These are phyloP conservation scores for Parasarocladium wereldwijsianum DNA, from an alignment of 2,329 filamentous ascomycete species.

Conservation along the genomic window DNA sequence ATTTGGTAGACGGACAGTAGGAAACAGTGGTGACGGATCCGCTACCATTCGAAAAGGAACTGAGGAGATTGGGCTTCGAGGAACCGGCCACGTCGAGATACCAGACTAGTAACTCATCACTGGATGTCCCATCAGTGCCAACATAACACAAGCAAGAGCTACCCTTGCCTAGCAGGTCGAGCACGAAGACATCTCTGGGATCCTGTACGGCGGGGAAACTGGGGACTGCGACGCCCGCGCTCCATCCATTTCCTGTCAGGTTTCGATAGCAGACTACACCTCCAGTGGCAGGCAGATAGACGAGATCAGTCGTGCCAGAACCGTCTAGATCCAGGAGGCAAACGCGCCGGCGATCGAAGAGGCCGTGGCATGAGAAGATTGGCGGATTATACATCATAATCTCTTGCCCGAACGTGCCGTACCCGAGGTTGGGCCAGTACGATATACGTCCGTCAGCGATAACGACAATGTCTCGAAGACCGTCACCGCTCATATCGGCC, in stretches of 20 bases:
- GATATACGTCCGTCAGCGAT: constrained; percentile 13
- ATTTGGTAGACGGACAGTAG: constrained; percentile 11
- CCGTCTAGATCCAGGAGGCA: constrained; percentile 11
- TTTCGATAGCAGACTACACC: constrained; percentile 11
- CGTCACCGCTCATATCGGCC: constrained; percentile 14
- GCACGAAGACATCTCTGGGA: constrained; percentile 5
- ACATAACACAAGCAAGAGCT: no score
- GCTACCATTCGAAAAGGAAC: constrained; percentile 7
- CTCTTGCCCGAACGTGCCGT: constrained; percentile 15
- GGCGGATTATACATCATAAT: constrained; percentile 16
- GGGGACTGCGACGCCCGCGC: constrained; percentile 1
- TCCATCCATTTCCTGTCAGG: constrained; percentile 9
- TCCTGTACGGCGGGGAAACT: constrained; percentile 6
- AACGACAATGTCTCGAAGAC: constrained; percentile 11
- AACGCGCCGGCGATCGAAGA: constrained; percentile 8
- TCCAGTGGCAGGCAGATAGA: constrained; percentile 10
- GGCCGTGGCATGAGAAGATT: constrained; percentile 9
- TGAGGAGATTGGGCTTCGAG: constrained; percentile 12
- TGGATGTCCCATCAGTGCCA: no score
- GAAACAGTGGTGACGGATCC: constrained; percentile 9
- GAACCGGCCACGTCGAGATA: constrained; percentile 10
- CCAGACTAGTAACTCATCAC: no score
- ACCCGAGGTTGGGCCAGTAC: constrained; percentile 21
- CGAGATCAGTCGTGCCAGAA: constrained; percentile 12
- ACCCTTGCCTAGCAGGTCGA: constrained; percentile 11